Percentiles rank a stretch among this genome's conserved stretches.
phyloP scores from a whole-genome alignment of 768 basidiomycete genomes.

The Auricularia sp. region DNA sequence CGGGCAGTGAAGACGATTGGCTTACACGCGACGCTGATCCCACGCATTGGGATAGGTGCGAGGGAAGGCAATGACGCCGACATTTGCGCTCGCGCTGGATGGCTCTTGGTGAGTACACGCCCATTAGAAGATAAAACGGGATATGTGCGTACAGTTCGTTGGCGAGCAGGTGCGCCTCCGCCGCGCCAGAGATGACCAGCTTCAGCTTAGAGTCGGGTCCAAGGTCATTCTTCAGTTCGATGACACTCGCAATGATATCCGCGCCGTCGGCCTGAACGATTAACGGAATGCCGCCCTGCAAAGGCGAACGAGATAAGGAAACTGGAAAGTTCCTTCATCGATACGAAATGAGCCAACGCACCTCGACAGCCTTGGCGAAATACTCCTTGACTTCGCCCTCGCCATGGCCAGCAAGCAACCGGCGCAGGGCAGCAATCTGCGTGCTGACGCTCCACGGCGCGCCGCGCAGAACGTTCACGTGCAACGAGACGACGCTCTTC shows the following conservation, averaged over 20 bases:
- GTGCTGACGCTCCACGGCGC: constrained; percentile 49
- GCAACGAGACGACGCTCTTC: constrained; percentile 50
- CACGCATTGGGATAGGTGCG: constrained; percentile 62
- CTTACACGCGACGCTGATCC: constrained; percentile 58
- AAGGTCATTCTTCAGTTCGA: constrained; percentile 33
- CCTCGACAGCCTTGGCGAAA: constrained; percentile 34
- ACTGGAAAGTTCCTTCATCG: no score
- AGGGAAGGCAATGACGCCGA: constrained; percentile 65
- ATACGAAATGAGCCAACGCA: constrained; percentile 11
- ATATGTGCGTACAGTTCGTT: constrained; percentile 36
- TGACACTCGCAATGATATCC: constrained; percentile 31
- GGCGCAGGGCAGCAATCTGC: constrained; percentile 51
- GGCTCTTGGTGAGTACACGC: neutral
- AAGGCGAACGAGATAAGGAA: neutral
- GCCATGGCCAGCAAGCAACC: constrained; percentile 24
- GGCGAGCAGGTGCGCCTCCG: constrained; percentile 66
- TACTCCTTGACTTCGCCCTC: constrained; percentile 16
- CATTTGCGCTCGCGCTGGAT: constrained; percentile 37
- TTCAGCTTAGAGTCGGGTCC: constrained; percentile 35
- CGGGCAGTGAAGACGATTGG: neutral
- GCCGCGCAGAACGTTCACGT: constrained; percentile 41
- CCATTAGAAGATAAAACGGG: neutral
- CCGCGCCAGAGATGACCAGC: constrained; percentile 46
- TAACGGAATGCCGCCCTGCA: constrained; percentile 25
- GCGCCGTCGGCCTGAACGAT: constrained; percentile 31